These are phyloP conservation scores for Stemphylium vesicarium DNA, from an alignment of 2,329 filamentous ascomycete genomes.

Conservation along the genomic window DNA sequence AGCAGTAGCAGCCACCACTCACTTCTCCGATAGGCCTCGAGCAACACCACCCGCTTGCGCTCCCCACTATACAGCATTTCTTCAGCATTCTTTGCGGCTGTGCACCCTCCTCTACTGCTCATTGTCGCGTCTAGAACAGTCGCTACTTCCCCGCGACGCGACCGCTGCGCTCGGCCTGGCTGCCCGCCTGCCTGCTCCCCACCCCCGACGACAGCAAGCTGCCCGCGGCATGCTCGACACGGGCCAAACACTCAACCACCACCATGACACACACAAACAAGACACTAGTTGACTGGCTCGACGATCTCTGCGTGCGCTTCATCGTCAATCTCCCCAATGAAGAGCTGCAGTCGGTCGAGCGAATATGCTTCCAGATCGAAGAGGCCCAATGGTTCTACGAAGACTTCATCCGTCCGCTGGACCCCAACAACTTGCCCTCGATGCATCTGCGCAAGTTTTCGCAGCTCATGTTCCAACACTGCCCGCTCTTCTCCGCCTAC, in stretches of 20 bases:
- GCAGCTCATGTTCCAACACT: conserved; percentile 90
- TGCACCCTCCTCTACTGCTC: conserved; percentile 19
- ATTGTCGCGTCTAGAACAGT: conserved; percentile 18
- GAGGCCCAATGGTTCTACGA: conserved; percentile 99
- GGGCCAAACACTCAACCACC: conserved; percentile 50
- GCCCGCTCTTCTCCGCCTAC: conserved; percentile 83
- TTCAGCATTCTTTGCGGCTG: conserved; percentile 38
- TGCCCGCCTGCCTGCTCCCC: conserved; percentile 10
- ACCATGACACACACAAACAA: conserved; percentile 77
- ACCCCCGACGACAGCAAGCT: conserved; percentile 19
- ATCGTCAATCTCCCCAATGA: conserved; percentile 95
- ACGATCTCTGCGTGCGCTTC: conserved; percentile 97
- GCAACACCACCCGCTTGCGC: conserved; percentile 1
- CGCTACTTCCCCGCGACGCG: conserved; percentile 4
- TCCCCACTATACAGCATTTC: conserved; percentile 10
- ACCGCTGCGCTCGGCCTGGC: background rate
- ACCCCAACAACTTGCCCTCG: conserved; percentile 79
- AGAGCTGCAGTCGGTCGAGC: conserved; percentile 86
- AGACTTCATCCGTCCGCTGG: conserved; percentile 93
- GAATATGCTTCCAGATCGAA: conserved; percentile 98
- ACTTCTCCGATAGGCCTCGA: conserved; percentile 12
- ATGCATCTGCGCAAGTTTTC: conserved; percentile 87
- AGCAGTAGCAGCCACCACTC: conserved; percentile 2
- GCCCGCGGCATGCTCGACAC: conserved; percentile 65
- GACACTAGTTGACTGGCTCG: conserved; percentile 93